A percentile compares a stretch with the other conserved stretches of the same genome.
These are phyloP conservation scores for Capsella bursapastoris DNA, from an alignment of 345 rosid species.

Conservation along the genomic window DNA sequence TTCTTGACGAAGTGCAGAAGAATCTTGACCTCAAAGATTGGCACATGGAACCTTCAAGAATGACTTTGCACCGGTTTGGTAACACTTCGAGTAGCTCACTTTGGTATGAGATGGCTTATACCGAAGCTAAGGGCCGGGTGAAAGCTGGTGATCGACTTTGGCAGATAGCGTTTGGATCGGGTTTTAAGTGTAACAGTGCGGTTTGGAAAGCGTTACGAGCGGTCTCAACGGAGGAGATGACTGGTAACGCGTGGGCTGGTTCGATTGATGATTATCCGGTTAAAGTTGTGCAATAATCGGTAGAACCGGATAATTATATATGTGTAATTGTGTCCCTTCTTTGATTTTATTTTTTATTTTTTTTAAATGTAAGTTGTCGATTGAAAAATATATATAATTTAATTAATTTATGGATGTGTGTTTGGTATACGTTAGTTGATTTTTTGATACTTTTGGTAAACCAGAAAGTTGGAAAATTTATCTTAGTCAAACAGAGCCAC, in stretches of 20 bases:
- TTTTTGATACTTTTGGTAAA: conserved; percentile 33
- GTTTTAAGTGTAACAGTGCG: conserved; percentile 94
- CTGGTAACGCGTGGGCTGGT: conserved; percentile 75
- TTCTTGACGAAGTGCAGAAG: conserved; percentile 79
- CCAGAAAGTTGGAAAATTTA: conserved; percentile 21
- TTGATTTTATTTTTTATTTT: background rate
- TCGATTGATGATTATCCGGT: conserved; percentile 70
- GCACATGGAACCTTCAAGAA: conserved; percentile 96
- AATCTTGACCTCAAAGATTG: conserved; percentile 72
- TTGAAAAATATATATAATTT: conserved; percentile 29
- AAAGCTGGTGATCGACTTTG: conserved; percentile 73
- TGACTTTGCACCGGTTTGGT: conserved; percentile 89
- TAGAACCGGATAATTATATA: conserved; percentile 18
- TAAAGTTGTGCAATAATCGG: conserved; percentile 43
- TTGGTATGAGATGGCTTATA: conserved; percentile 91
- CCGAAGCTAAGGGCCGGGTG: conserved; percentile 90
- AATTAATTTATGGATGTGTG: conserved; percentile 40
- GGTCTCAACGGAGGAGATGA: conserved; percentile 45
- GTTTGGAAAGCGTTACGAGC: conserved; percentile 81
- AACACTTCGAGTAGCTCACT: conserved; percentile 91
- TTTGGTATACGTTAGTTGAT: conserved; percentile 34
- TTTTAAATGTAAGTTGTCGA: conserved; percentile 25
- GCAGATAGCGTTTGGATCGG: conserved; percentile 98
- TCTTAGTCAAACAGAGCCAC: conserved; percentile 4
- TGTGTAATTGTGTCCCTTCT: conserved; percentile 23